phyloP scores from a whole-genome alignment of 163 green algal genomes.

The Volvox carteri region DNA sequence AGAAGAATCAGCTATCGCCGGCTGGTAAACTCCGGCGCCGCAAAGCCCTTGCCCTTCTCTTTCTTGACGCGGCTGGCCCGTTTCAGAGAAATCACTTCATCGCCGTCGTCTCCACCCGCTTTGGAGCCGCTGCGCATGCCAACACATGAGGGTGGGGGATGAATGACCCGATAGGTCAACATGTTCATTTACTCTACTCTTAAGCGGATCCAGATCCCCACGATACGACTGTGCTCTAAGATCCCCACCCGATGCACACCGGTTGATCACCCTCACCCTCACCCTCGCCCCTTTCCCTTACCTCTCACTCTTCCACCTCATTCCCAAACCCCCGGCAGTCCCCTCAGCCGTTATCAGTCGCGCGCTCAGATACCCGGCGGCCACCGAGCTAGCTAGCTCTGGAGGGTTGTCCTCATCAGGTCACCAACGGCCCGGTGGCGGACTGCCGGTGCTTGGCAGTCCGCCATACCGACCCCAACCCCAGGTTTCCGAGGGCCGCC shows the following conservation, averaged over 20 bases:
- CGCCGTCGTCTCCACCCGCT: not conserved
- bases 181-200: too few species aligned
- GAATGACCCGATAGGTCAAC: not conserved
- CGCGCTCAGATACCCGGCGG: too few species aligned
- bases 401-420: too few species aligned
- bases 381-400: not conserved
- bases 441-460: not conserved
- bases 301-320: not conserved
- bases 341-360: not conserved
- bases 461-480: not conserved
- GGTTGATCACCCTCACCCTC: not conserved
- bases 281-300: not conserved
- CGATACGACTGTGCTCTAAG: not conserved
- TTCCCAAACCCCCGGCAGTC: too few species aligned
- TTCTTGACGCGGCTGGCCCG: constrained; percentile 46
- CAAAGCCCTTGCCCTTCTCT: constrained; percentile 52
- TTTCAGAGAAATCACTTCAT: constrained; percentile 26
- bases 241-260: not conserved
- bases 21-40: constrained; percentile 17
- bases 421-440: not conserved
- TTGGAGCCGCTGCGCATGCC: not conserved
- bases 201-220: too few species aligned
- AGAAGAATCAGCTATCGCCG: not conserved
- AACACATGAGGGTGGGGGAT: not conserved
- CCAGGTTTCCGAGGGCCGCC: not conserved